phyloP scores from a whole-genome alignment of 176 grass and related monocot genomes.

The Carex cristatella region DNA sequence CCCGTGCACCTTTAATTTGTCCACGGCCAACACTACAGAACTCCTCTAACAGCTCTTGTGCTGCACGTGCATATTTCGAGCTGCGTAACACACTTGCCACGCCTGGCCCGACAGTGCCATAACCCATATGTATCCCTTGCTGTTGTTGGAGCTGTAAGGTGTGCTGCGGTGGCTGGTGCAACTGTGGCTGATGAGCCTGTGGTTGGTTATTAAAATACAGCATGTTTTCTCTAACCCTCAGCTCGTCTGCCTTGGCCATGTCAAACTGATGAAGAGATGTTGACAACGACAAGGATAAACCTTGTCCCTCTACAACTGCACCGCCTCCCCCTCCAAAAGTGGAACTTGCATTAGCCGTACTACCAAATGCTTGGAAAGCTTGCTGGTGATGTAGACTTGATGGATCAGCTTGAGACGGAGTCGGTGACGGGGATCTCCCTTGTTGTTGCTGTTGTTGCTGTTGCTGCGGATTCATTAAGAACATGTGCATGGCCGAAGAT shows the following conservation, averaged over 20 bases:
- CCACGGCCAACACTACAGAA: constrained; percentile 92
- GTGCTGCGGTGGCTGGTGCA: constrained; percentile 38
- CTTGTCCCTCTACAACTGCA: constrained; percentile 72
- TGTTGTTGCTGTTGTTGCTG: constrained; percentile 43
- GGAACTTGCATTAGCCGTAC: constrained; percentile 17
- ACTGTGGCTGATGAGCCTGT: constrained; percentile 33
- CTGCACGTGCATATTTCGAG: constrained; percentile 77
- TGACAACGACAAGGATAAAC: constrained; percentile 76
- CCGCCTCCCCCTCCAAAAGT: constrained; percentile 40
- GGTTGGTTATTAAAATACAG: constrained; percentile 75
- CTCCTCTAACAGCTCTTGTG: constrained; percentile 92
- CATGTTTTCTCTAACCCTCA: constrained; percentile 68
- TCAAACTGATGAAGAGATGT: constrained; percentile 88
- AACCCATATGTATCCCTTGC: constrained; percentile 52
- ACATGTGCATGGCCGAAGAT: constrained; percentile 74
- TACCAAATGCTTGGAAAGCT: constrained; percentile 63
- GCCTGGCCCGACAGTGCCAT: constrained; percentile 39
- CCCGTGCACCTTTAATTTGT: constrained; percentile 46
- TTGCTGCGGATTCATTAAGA: constrained; percentile 77
- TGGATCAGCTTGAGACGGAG: constrained; percentile 35
- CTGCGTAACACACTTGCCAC: constrained; percentile 66
- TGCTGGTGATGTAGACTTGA: constrained; percentile 52
- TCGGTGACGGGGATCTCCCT: constrained; percentile 51
- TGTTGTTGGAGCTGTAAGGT: constrained; percentile 66
- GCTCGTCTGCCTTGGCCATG: constrained; percentile 90